A percentile compares a stretch with the other conserved stretches of the same genome.
Evolutionary conservation across 371 early-diverging fungal species (phyloP).

Genomic region (Mucor lusitanicus): DNA sequence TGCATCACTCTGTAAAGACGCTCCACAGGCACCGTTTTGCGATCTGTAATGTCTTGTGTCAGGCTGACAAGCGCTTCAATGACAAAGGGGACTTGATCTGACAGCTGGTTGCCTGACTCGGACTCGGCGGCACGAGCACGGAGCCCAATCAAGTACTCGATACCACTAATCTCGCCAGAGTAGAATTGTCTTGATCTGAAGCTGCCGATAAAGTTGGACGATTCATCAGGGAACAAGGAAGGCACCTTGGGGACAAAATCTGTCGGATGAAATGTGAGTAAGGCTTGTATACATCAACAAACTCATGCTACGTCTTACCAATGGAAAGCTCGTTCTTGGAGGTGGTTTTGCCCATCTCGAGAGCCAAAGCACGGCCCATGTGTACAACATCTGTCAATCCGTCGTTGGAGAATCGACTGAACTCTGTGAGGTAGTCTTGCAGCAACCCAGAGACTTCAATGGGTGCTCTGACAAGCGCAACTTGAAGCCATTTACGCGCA

Average conservation of each 20-base stretch:
- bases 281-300: not conserved
- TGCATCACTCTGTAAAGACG: constrained; percentile 50
- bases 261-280: not conserved
- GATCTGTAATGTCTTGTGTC: constrained; percentile 45
- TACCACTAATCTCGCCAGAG: constrained; percentile 63
- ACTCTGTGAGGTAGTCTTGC: constrained; percentile 68
- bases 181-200: constrained; percentile 60
- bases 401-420: constrained; percentile 50
- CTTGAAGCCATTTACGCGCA: constrained; percentile 70
- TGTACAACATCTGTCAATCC: constrained; percentile 58
- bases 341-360: constrained; percentile 67
- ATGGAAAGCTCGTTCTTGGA: constrained; percentile 40
- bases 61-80: constrained; percentile 38
- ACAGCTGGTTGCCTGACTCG: constrained; percentile 16
- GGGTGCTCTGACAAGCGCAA: constrained; percentile 52
- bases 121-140: constrained; percentile 1
- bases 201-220: constrained; percentile 62
- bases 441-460: constrained; percentile 67
- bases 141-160: constrained; percentile 38
- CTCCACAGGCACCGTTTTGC: constrained; percentile 45
- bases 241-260: constrained; percentile 51
- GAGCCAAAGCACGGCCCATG: constrained; percentile 73
- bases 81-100: constrained; percentile 45
- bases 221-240: constrained; percentile 49
- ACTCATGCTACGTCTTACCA: not conserved